Base-by-base conservation (phyloP, 805 yeast genomes). In the Yarrowia sp. region DNA sequence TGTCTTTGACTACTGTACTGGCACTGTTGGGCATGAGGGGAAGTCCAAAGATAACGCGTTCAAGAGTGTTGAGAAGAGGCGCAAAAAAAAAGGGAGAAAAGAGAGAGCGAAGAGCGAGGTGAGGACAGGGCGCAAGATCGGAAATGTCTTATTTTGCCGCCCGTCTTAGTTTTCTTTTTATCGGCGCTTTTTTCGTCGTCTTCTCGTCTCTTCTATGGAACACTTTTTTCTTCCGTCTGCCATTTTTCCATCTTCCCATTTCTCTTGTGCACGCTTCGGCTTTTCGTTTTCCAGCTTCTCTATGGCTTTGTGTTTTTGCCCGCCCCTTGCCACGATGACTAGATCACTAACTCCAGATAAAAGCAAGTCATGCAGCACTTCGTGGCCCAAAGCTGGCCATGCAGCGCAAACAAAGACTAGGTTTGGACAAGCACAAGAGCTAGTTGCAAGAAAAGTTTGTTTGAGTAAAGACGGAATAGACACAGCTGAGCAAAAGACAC, bases 291-390 rank as follows among this genome's bases (percentile, higher is more conserved):
- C 24, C 19, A n/a, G 12, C 26, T 5, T 4, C 19, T 30, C 30
- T 49, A 32, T 17, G 30, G 19, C 35, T 54, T 54, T 54, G 24
- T 33, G 46, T 38, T 54, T 26, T 36, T 52, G 44, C 58, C 40
- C 43, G 44, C 61, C 61, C 61, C 61, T 54, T 38, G 46, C 61
- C 61, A 38, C 61, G 46, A 54, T 26, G 35, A 22, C 59, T 51
- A 51, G 59, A 51, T 51, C 59, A 54, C 61, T 54, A 54, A 54
- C 61, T 36, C 61, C 61, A 54, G 61, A 54, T 38, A 54, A 54
- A 54, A 54, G 61, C 61, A 54, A 54, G 22, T 54, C 61, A 54
- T 54, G 46, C 61, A 36, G 61, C 40, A n/a, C 30, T 17, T 17
- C 24, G 17, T 38, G 12, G 35, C 19, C 38, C 22, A 26, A 35